Base-by-base conservation (phyloP, 768 basidiomycete genomes). In the Tylopilus balloui region DNA sequence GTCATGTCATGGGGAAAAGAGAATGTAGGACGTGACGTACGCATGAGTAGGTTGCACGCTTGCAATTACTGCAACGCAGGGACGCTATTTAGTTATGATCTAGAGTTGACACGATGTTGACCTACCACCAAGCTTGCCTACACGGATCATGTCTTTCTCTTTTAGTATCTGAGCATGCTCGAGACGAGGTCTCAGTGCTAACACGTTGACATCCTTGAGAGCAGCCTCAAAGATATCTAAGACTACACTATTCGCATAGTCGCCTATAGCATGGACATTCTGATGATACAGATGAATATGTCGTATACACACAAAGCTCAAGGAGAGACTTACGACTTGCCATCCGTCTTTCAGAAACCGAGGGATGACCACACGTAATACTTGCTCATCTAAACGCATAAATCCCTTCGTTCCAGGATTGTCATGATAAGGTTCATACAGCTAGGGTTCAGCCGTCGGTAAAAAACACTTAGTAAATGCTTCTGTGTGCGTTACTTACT, bases 141-240 rank as follows among this genome's bases (percentile, higher is more conserved):
- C 74, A 14, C 91, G 79, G 23, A 68, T 69, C 73, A 95, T 82
- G 63, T 95, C 93, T 2, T 70, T 71, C 3, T 79, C 31, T 15
- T 14, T 83, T 67, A 95, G 76, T 59, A 96, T 83, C 66, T 96
- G 92, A 8, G 90, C 91, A 67, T 97, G 93, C 65, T 97, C 93
- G 12, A 95, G 76, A 21, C 93, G 80, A 40, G 90, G 85, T 35
- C 92, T 74, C 39, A 82, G 69, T 21, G 82, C 80, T 23, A 78
- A 75, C 9, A 86, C 80, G 55, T 86, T 78, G 36, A 72, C 73
- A 21, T 78, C 77, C 48, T 77, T 67, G 44, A 91, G 65, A 5
- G 83, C 78, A 17, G 73, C 71, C 64, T 92, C 88, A 56, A 95
- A 93, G 0, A 85, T 83, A 63, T 94, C 83, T 29, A 96, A 66